A percentile compares a stretch with the other conserved stretches of the same genome.
Conservation (phyloP, 805 yeast species). For the Saturnispora besseyi region DNA sequence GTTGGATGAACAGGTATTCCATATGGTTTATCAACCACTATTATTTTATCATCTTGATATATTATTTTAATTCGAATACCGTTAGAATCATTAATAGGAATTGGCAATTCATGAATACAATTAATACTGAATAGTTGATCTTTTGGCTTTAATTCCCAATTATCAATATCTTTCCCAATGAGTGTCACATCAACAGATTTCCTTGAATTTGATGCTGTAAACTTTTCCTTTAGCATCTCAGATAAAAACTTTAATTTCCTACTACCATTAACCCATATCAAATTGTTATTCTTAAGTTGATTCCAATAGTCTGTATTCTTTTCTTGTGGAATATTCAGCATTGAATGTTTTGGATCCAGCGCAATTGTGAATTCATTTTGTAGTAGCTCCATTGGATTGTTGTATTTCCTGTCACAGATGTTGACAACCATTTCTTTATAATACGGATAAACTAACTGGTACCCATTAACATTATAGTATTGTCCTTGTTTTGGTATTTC, state of each 20-base stretch:
- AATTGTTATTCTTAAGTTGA: neutral
- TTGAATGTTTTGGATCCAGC: neutral
- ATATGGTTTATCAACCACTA: constrained; percentile 43
- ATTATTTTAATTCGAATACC: constrained; percentile 20
- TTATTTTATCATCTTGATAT: constrained; percentile 28
- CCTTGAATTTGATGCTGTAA: neutral
- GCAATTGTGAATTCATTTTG: neutral
- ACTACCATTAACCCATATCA: neutral
- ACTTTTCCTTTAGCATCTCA: neutral
- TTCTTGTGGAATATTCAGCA: neutral
- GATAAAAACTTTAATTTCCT: neutral
- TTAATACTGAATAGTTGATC: constrained; percentile 1
- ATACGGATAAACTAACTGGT: constrained; percentile 1
- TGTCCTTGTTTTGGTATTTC: neutral
- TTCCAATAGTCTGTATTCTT: neutral
- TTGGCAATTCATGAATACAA: constrained; percentile 41
- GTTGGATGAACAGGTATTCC: constrained; percentile 51
- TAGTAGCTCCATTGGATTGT: neutral
- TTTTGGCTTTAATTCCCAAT: neutral
- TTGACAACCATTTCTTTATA: constrained; percentile 1
- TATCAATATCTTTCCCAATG: neutral
- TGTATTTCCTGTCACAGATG: neutral
- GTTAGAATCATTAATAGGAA: constrained; percentile 14
- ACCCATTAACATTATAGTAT: neutral
- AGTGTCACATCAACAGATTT: neutral